Evolutionary conservation across 2,329 filamentous ascomycete species (phyloP), one percentile per base, ranked within the genome.

Genomic region (Xylariaceae sp.): DNA sequence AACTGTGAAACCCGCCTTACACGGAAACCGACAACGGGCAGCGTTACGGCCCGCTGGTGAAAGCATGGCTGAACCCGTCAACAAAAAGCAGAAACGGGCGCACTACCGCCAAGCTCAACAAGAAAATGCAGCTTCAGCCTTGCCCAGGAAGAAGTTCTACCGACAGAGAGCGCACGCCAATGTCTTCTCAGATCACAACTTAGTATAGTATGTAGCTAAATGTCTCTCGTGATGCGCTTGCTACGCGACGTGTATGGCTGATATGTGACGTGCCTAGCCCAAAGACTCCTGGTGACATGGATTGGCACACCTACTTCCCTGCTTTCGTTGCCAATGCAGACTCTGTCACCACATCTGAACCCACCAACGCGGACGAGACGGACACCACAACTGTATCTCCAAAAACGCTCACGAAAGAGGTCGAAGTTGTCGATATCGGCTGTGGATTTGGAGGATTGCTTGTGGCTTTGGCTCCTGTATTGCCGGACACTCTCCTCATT

Each of bases 121-220:
- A 44, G 77, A 82, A 63, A 78, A 82, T 70, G 78, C 75, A 18
- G 75, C 77, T 45, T 76, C 84, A 6, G 82, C 85, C 68, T 77
- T 97, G 68, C 94, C 94, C 8, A 88, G 90, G 76, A 99, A 99
- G 81, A 93, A 89, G 78, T 96, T 94, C 77, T 99, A 96, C 74
- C 86, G 94, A 58, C 94, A 99, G 76, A 85, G 94, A 74, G 94
- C 94, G 44, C 94, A 99, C 77, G 94, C 94, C 64, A 99, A 99
- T 77, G 92, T 93, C 5, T 99, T 99, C 77, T 97, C 93, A 2
- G 94, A 99, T 71, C 94, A 99, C 78, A 80, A 84, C 59, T 80
- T 99, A 72, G 81, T 82, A 69, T 99, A 99, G 94, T 96, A 83
- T 78, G 50, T 60, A 44, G 23, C 15, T 30, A 18, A 18, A 18